Evolutionary conservation across 768 basidiomycete species (phyloP), one percentile per base, ranked within the genome.

Genomic region (Mycena venus): DNA sequence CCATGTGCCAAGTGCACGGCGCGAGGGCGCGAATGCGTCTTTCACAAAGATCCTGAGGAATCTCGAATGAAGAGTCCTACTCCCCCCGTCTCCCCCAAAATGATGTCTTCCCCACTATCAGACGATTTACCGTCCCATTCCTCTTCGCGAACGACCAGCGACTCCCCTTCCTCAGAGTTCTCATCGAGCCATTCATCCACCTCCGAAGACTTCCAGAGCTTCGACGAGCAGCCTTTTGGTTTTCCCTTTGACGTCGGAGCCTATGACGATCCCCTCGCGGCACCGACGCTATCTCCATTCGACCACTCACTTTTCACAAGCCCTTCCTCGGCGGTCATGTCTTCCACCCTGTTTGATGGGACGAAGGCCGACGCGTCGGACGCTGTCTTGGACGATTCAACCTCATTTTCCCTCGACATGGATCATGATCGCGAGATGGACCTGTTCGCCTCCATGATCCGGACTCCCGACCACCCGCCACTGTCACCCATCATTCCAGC

Each of bases 1-100:
- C 93, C 93, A 19, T 94, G 93, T 80, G 88, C 91, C 23, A 91
- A 92, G 80, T 94, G 93, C 80, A 83, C 85, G 51, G 83, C 90
- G 56, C 88, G 91, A 73, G 91, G 91, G 63, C 87, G 90, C 73
- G 89, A 91, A 69, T 94, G 93, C 80, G 79, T 92, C 49, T 94
- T 93, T 80, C 86, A 88, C 80, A 88, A 88, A 78, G 86, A 88
- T 69, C 87, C 87, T 3, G 86, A 86, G 71, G 81, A 83, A 23
- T 86, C 86, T 21, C 82, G 86, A 63, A 86, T 80, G 72, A 86
- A 84, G 23, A 81, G 85, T 65, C 85, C 80, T 6, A 36, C 67
- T 8, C 67, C 67, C 1, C 44, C 55, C 7, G 17, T 17, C 1
- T 56, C 66, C 44, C 55, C 66, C 21, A 32, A 65, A 31, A 36